Conservation (phyloP, 345 rosid genomes). For the Rhodamnia rubescens region DNA sequence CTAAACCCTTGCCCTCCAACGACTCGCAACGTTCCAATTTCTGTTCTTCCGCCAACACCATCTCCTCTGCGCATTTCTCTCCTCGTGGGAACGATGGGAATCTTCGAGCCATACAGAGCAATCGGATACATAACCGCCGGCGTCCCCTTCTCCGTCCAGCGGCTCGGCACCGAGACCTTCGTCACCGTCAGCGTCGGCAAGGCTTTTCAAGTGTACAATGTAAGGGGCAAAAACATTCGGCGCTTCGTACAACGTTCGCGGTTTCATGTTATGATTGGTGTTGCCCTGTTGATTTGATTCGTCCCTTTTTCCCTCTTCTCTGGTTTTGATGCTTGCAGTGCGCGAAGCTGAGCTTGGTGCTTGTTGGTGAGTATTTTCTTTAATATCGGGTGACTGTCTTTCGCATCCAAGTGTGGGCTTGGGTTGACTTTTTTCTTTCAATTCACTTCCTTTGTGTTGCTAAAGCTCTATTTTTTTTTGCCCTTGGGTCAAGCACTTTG, state of each 20-base stretch:
- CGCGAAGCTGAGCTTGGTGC: slow-evolving; percentile 69
- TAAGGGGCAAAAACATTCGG: background rate
- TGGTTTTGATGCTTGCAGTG: slow-evolving; percentile 34
- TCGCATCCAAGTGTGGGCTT: background rate
- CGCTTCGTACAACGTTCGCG: background rate
- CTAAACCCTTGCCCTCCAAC: background rate
- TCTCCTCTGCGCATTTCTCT: background rate
- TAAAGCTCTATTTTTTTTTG: background rate
- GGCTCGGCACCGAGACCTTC: slow-evolving; percentile 84
- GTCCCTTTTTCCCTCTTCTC: background rate
- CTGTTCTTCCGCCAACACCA: background rate
- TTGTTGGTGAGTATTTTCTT: slow-evolving; percentile 40
- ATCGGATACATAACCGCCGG: slow-evolving; percentile 77
- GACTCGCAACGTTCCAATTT: background rate
- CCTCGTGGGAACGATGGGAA: slow-evolving; percentile 45
- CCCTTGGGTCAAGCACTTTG: background rate
- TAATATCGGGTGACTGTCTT: background rate
- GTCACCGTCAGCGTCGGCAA: slow-evolving; percentile 87
- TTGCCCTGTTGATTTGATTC: background rate
- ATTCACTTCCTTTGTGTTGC: background rate
- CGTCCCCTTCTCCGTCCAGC: slow-evolving; percentile 82
- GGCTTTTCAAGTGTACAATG: slow-evolving; percentile 87
- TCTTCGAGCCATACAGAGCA: slow-evolving; percentile 86
- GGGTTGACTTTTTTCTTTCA: background rate
- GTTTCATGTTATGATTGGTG: background rate